These are phyloP conservation scores for Pulveroboletus sp. DNA, from an alignment of 768 basidiomycete genomes.

Conservation along the genomic window DNA sequence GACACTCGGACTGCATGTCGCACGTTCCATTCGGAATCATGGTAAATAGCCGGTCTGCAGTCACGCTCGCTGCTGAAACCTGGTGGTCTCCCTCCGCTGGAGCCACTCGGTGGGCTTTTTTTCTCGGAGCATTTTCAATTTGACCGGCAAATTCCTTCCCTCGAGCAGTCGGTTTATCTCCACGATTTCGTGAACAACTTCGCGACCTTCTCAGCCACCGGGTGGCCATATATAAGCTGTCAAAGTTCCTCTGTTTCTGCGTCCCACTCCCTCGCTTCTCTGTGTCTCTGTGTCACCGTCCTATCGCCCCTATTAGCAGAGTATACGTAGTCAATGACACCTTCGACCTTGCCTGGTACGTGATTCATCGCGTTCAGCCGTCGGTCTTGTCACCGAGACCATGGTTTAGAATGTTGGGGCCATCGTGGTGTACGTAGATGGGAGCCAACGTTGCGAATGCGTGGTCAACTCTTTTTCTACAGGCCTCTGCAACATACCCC, in stretches of 20 bases:
- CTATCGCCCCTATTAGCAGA: not conserved
- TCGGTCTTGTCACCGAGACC: not conserved
- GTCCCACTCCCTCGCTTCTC: not conserved
- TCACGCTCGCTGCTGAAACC: not conserved
- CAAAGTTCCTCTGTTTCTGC: not conserved
- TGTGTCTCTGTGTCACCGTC: not conserved
- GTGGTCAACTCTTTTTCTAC: slow-evolving; percentile 14
- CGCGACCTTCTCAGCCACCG: slow-evolving; percentile 21
- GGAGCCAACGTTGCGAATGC: slow-evolving; percentile 22
- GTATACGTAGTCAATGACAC: slow-evolving; percentile 19
- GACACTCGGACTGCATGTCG: too few species aligned
- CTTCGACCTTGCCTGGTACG: slow-evolving; percentile 26
- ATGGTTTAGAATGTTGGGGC: slow-evolving; percentile 68
- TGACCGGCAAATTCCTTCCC: not conserved
- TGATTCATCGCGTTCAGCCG: not conserved
- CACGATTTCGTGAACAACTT: not conserved
- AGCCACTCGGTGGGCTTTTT: not conserved
- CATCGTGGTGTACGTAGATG: slow-evolving; percentile 56
- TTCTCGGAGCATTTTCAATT: slow-evolving; percentile 1
- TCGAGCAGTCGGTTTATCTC: slow-evolving; percentile 1
- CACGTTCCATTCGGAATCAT: too few species aligned
- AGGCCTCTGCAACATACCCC: slow-evolving; percentile 84
- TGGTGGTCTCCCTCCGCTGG: too few species aligned
- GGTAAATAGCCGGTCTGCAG: too few species aligned
- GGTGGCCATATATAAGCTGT: slow-evolving; percentile 22